phyloP scores from a whole-genome alignment of 78 protist genomes.

The Emiliania huxleyi region DNA sequence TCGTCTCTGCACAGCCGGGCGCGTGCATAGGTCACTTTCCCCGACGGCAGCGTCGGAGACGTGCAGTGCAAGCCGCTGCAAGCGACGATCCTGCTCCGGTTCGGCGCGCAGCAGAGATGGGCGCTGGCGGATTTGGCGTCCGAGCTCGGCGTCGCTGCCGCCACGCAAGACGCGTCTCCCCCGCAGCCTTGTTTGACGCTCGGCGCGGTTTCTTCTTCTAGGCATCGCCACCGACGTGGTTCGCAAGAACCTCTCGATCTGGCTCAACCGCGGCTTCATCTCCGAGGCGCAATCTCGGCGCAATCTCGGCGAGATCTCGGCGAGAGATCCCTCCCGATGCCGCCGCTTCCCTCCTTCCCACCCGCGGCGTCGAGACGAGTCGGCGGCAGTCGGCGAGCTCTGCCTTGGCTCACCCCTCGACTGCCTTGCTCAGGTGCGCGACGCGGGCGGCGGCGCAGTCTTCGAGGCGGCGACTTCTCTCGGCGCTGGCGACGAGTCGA shows the following conservation, averaged over 20 bases:
- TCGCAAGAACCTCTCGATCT: slow-evolving; percentile 47
- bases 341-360: no score
- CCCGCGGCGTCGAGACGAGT: no score
- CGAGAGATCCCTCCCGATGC: slow-evolving; percentile 5
- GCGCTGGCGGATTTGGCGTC: not conserved
- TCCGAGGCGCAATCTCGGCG: slow-evolving; percentile 36
- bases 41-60: not conserved
- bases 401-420: no score
- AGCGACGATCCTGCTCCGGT: slow-evolving; percentile 57
- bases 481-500: no score
- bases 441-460: no score
- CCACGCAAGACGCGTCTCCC: not conserved
- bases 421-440: no score
- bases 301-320: no score
- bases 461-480: no score
- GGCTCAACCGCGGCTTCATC: slow-evolving; percentile 62
- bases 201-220: not conserved
- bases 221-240: not conserved
- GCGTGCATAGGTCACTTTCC: no score
- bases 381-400: no score
- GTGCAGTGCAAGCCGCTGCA: slow-evolving; percentile 62
- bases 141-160: not conserved
- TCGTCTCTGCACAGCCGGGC: slow-evolving; percentile 67
- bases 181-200: no score
- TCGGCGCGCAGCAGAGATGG: not conserved